Evolutionary conservation across 306 rosid species (phyloP).

Genomic region (Lathyrus aphaca): DNA sequence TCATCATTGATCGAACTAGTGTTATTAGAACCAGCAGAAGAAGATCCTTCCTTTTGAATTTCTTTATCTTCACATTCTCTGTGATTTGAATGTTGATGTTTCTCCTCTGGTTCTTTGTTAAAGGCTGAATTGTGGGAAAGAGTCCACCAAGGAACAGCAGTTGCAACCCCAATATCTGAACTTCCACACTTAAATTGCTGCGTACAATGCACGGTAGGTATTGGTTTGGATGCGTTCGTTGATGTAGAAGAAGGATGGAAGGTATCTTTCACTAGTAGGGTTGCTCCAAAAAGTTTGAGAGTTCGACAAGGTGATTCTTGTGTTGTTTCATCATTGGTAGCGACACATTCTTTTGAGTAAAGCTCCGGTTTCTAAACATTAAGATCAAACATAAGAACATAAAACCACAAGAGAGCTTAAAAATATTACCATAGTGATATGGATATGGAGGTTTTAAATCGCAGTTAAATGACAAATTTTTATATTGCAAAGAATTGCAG

Average conservation of each 20-base stretch:
- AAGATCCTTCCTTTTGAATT: constrained; percentile 54
- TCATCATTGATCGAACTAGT: constrained; percentile 46
- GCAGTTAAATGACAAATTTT: background rate
- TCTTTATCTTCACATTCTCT: constrained; percentile 45
- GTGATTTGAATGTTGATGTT: constrained; percentile 32
- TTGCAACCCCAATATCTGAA: constrained; percentile 39
- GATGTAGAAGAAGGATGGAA: constrained; percentile 40
- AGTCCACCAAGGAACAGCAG: constrained; percentile 49
- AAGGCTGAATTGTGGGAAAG: constrained; percentile 38
- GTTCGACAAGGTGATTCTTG: constrained; percentile 50
- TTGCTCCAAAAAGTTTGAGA: constrained; percentile 79
- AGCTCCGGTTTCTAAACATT: constrained; percentile 52
- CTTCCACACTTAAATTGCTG: constrained; percentile 39
- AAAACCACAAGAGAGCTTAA: constrained; percentile 16
- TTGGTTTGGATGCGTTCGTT: constrained; percentile 36
- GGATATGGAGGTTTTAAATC: background rate
- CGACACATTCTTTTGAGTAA: constrained; percentile 40
- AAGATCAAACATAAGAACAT: constrained; percentile 36
- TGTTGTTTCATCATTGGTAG: constrained; percentile 41
- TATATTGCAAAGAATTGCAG: background rate
- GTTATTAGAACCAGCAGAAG: constrained; percentile 53
- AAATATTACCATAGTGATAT: background rate
- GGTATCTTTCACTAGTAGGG: constrained; percentile 54
- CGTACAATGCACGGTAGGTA: constrained; percentile 24
- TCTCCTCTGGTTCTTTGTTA: constrained; percentile 27